phyloP scores from a whole-genome alignment of 129 eudicot genomes.

The Artemisia tridentata region DNA sequence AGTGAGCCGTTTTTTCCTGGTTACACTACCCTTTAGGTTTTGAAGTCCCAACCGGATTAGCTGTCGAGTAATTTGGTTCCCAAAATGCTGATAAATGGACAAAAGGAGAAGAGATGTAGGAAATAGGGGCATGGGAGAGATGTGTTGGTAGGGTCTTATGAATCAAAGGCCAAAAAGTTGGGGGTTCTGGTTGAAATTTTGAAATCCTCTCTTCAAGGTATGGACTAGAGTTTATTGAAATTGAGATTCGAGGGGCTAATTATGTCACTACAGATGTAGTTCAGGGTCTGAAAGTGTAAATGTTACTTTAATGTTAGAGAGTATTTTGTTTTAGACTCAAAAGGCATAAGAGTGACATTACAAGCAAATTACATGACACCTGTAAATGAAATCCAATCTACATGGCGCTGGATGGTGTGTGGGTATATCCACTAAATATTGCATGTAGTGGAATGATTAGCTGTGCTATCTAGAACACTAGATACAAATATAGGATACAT shows the following conservation, averaged over 20 bases:
- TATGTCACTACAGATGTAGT: conserved; percentile 1
- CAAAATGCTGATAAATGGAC: background rate
- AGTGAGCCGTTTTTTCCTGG: background rate
- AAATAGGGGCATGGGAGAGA: conserved; percentile 1
- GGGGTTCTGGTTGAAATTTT: background rate
- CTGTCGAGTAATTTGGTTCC: conserved; percentile 1
- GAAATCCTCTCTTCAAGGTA: background rate
- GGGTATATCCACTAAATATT: background rate
- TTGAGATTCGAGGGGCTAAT: background rate
- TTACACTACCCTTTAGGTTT: conserved; percentile 4
- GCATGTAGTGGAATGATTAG: conserved; percentile 1
- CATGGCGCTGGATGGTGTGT: background rate
- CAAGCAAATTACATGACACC: conserved; percentile 4
- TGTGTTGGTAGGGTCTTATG: background rate
- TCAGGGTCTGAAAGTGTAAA: background rate
- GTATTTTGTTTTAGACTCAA: background rate
- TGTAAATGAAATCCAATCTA: background rate
- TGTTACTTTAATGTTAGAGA: background rate
- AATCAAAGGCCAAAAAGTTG: background rate
- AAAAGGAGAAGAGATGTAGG: background rate
- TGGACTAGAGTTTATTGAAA: background rate
- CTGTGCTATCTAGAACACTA: background rate
- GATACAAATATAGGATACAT: no score
- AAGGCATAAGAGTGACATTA: background rate
- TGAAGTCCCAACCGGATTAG: background rate